Conservation (phyloP, 192 early-diverging fungal species). For the Backusella circina region DNA sequence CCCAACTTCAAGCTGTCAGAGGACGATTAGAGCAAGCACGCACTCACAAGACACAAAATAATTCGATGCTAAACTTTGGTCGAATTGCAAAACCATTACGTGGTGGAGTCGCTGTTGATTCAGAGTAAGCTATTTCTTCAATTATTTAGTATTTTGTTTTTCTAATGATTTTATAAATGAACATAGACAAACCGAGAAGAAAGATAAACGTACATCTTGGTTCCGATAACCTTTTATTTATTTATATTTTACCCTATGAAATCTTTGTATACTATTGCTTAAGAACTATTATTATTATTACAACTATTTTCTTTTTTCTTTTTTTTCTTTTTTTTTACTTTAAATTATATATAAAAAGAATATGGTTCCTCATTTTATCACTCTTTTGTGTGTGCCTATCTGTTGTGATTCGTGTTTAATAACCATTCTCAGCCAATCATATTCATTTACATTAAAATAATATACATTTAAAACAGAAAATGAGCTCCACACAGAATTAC, state of each 20-base stretch:
- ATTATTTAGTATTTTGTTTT: neutral
- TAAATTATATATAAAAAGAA: neutral
- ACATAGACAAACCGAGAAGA: neutral
- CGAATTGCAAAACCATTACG: constrained; percentile 88
- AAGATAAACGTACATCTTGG: neutral
- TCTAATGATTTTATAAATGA: neutral
- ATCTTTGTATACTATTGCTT: neutral
- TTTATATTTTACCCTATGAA: neutral
- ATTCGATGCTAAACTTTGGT: constrained; percentile 31
- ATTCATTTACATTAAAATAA: too few species aligned
- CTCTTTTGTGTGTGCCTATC: too few species aligned
- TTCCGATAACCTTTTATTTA: neutral
- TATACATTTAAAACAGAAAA: too few species aligned
- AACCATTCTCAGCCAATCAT: too few species aligned
- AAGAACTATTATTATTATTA: neutral
- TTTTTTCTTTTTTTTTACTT: neutral
- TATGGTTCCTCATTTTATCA: too few species aligned
- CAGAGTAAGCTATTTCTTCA: neutral
- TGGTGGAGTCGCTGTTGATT: constrained; percentile 52
- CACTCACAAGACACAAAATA: constrained; percentile 35
- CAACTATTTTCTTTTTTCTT: neutral
- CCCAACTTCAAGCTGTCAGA: constrained; percentile 71
- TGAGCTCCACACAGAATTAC: too few species aligned
- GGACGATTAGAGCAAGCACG: constrained; percentile 78
- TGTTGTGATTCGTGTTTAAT: too few species aligned